Evolutionary conservation across 2,329 filamentous ascomycete genomes (phyloP).

Genomic region (Sordariomycetes sp.): DNA sequence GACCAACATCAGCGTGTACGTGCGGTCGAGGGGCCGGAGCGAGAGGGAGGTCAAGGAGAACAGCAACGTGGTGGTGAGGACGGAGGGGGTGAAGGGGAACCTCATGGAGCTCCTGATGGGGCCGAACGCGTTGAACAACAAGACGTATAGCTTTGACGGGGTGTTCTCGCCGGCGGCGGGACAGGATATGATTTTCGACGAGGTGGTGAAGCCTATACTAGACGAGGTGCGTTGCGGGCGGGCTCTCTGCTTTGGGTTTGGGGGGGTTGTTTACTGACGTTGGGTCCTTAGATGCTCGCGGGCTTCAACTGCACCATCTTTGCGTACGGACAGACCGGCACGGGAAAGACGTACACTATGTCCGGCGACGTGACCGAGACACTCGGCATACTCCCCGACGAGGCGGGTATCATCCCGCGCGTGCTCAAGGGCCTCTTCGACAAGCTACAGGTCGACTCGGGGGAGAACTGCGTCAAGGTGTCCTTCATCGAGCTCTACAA

Average conservation of each 20-base stretch:
- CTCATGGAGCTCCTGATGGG: constrained; percentile 84
- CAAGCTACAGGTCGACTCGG: constrained; percentile 67
- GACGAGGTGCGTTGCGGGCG: constrained; percentile 61
- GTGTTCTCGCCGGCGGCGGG: constrained; percentile 94
- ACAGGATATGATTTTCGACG: constrained; percentile 88
- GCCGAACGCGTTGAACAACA: constrained; percentile 84
- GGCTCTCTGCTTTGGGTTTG: neutral
- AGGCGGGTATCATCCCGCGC: constrained; percentile 89
- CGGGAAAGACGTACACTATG: constrained; percentile 99
- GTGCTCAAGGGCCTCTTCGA: constrained; percentile 79
- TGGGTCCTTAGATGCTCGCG: constrained; percentile 59
- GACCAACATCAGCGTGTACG: constrained; percentile 96
- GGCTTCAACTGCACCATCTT: constrained; percentile 99
- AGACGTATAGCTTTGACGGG: constrained; percentile 93
- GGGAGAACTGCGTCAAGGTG: constrained; percentile 86
- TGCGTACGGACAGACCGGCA: constrained; percentile 95
- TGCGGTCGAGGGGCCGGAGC: constrained; percentile 85
- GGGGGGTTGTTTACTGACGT: neutral
- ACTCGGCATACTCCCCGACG: constrained; percentile 75
- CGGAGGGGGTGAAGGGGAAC: constrained; percentile 80
- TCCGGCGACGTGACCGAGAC: constrained; percentile 92
- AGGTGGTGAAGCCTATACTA: constrained; percentile 85
- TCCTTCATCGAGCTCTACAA: constrained; percentile 99
- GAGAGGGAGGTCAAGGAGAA: constrained; percentile 91
- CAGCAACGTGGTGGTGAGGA: constrained; percentile 81